phyloP scores from a whole-genome alignment of 2,329 filamentous ascomycete genomes.

The Tolypocladium album region DNA sequence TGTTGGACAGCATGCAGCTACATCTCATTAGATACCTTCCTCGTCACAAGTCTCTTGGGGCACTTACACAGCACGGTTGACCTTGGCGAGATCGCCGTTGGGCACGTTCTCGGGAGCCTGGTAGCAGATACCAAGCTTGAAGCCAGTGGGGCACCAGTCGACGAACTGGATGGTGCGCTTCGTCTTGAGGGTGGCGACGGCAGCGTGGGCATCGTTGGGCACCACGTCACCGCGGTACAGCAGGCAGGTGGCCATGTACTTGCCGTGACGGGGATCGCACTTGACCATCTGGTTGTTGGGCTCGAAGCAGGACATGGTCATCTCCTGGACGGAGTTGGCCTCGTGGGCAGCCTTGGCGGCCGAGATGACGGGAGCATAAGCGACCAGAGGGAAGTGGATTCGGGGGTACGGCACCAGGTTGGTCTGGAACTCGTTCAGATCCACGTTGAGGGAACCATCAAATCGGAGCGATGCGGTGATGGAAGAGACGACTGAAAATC shows the following conservation, averaged over 20 bases:
- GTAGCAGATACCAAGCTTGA: constrained; percentile 99
- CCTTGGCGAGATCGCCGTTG: constrained; percentile 94
- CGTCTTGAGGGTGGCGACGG: constrained; percentile 94
- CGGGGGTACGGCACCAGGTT: constrained; percentile 98
- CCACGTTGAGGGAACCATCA: constrained; percentile 97
- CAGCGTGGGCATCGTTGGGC: constrained; percentile 85
- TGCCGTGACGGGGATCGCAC: constrained; percentile 95
- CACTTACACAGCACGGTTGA: constrained; percentile 90
- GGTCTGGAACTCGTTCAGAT: constrained; percentile 99
- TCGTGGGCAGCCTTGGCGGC: constrained; percentile 94
- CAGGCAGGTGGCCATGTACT: constrained; percentile 99
- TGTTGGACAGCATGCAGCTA: constrained; percentile 98
- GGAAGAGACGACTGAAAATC: constrained; percentile 72
- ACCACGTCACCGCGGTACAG: constrained; percentile 98
- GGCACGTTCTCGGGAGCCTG: constrained; percentile 92
- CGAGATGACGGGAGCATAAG: constrained; percentile 89
- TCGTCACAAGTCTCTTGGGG: not conserved
- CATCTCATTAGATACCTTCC: constrained; percentile 11
- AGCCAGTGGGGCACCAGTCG: constrained; percentile 99
- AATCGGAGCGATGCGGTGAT: constrained; percentile 98
- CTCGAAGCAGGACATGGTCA: constrained; percentile 99
- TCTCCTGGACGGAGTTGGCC: constrained; percentile 95
- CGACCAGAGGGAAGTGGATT: constrained; percentile 98
- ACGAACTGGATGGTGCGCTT: constrained; percentile 99
- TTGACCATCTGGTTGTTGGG: constrained; percentile 99